Evolutionary conservation across 768 basidiomycete species (phyloP), one percentile per base, ranked within the genome.

Genomic region (Tulasnella sp.): DNA sequence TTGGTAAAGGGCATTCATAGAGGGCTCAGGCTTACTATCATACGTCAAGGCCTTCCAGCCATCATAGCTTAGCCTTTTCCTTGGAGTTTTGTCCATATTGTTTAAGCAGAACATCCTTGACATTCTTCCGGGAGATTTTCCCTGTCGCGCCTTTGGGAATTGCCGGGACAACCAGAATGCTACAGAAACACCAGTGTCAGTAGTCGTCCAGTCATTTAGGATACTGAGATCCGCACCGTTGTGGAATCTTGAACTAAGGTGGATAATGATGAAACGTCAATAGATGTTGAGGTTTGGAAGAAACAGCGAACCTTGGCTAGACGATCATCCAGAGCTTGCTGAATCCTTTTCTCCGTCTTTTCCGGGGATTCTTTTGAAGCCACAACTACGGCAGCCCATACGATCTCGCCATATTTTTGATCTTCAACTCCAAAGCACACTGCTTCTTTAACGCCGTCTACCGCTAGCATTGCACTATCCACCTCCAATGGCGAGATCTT

Each of bases 401-500:
- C 53, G 35, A 54, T 54, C 37, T 54, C 53, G 19, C 53, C 53
- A 24, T 54, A 54, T 28, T 54, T 53, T 37, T 48, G 34, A 32
- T 54, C 53, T 24, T 47, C 46, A 2, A 54, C 53, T 4, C 53
- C 53, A 41, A 54, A 54, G 28, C 69, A 67, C 12, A 66, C 43
- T 10, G 61, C 58, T 6, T 66, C 66, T 50, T 71, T 62, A 32
- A 72, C 58, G 53, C 72, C 69, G 54, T 67, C 60, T 27, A 62
- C 29, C 1, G 57, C 45, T 12, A 66, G 58, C 20, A 79, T 63
- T 3, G 77, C 77, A 48, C 76, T 72, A 62, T 79, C 77, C 20
- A 79, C 64, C 62, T 79, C 76, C 52, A 78, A 72, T 1, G 77
- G 77, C 3, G 73, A 75, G 35, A 77, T 71, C 45, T 77, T 76